Evolutionary conservation across 2,329 filamentous ascomycete species (phyloP).

Genomic region (Neonectria faginata): DNA sequence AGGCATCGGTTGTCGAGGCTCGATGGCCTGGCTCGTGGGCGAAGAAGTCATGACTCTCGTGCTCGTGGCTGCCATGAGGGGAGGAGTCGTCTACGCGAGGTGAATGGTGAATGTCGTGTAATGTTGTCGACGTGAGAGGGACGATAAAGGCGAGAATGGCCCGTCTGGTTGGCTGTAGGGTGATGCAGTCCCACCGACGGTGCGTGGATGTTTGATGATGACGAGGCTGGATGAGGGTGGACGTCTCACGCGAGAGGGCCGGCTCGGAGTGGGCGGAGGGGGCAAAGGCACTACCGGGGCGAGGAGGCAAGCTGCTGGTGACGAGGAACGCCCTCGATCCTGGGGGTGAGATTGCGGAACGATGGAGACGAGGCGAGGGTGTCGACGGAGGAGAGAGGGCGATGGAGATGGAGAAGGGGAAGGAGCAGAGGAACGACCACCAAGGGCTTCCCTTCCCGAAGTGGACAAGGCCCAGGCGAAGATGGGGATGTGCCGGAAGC

Average conservation of each 20-base stretch:
- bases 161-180: not conserved
- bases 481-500: conserved; percentile 10
- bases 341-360: conserved; percentile 3
- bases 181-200: conserved; percentile 1
- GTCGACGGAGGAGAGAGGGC: conserved; percentile 8
- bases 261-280: conserved; percentile 13
- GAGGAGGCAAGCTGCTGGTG: conserved; percentile 24
- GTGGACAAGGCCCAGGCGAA: conserved; percentile 12
- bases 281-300: conserved; percentile 12
- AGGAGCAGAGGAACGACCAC: conserved; percentile 5
- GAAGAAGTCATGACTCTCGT: conserved; percentile 53
- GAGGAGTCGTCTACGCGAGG: conserved; percentile 13
- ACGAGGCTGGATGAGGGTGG: not conserved
- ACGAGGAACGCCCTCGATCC: conserved; percentile 16
- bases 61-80: conserved; percentile 33
- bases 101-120: conserved; percentile 15
- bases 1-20: conserved; percentile 50
- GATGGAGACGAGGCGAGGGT: conserved; percentile 14
- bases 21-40: conserved; percentile 53
- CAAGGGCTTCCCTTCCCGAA: conserved; percentile 8
- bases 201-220: conserved; percentile 6
- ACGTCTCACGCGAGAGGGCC: conserved; percentile 16
- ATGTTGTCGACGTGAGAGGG: conserved; percentile 8
- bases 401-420: conserved; percentile 1
- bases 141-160: not conserved